phyloP scores from a whole-genome alignment of 2,329 filamentous ascomycete genomes.

The Aureobasidium sp. region DNA sequence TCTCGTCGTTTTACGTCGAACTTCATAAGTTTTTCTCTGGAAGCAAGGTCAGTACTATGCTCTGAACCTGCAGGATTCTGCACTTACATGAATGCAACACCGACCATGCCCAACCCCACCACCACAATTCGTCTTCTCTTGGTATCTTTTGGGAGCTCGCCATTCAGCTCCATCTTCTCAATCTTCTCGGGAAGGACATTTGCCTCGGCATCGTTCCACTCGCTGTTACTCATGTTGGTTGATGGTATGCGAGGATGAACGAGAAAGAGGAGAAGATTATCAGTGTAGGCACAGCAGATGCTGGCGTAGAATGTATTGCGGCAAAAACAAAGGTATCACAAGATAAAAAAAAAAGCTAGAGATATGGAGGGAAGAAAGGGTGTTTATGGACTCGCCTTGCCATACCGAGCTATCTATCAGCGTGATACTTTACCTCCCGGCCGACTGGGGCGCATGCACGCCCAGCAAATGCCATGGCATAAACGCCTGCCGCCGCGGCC shows the following conservation, averaged over 20 bases:
- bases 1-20: slow-evolving; percentile 66
- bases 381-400: slow-evolving; percentile 6
- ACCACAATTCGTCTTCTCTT: slow-evolving; percentile 64
- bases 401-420: slow-evolving; percentile 4
- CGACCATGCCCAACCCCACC: slow-evolving; percentile 87
- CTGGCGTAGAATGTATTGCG: neutral
- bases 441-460: neutral
- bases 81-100: slow-evolving; percentile 74
- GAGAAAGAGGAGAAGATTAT: neutral
- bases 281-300: slow-evolving; percentile 4
- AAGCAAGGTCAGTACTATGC: neutral
- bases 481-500: slow-evolving; percentile 9
- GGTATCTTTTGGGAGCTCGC: slow-evolving; percentile 25
- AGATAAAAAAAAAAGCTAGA: neutral
- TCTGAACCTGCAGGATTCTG: too few species aligned
- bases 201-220: slow-evolving; percentile 38
- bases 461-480: slow-evolving; percentile 12
- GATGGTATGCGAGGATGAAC: neutral
- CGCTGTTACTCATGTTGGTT: slow-evolving; percentile 32
- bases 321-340: slow-evolving; percentile 2
- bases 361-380: neutral
- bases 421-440: neutral
- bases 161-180: slow-evolving; percentile 24
- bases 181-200: slow-evolving; percentile 37
- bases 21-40: slow-evolving; percentile 80